Conservation (phyloP, 164 flowering plant species). For the Cinnamomum chago region DNA sequence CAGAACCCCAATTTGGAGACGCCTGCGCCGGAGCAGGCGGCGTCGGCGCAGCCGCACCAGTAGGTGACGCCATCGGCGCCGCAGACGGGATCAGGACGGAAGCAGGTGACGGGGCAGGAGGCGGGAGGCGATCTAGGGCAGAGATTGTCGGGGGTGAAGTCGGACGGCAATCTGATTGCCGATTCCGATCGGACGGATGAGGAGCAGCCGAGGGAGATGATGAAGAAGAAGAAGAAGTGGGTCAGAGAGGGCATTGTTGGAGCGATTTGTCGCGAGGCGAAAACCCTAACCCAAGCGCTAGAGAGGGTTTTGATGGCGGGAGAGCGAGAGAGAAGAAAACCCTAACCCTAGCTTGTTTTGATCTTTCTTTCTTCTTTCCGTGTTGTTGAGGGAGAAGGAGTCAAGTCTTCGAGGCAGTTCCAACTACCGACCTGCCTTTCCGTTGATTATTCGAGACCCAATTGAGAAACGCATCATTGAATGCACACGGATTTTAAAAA, state of each 20-base stretch:
- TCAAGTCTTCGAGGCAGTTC: no score
- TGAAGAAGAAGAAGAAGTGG: not conserved
- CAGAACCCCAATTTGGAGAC: slow-evolving; percentile 60
- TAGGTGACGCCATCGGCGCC: slow-evolving; percentile 71
- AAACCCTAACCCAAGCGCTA: no score
- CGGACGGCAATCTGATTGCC: slow-evolving; percentile 18
- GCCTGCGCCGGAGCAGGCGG: slow-evolving; percentile 38
- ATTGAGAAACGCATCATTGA: no score
- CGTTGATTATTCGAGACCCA: no score
- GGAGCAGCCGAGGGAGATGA: not conserved
- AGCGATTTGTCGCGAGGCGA: not conserved
- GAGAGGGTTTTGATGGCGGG: no score
- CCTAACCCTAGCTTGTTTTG: no score
- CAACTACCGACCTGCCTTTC: no score
- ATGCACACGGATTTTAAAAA: no score
- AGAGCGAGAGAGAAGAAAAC: no score
- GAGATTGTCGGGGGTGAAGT: slow-evolving; percentile 1
- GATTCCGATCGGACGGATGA: slow-evolving; percentile 8
- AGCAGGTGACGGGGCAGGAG: slow-evolving; percentile 54
- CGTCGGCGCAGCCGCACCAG: slow-evolving; percentile 74
- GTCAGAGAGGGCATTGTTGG: not conserved
- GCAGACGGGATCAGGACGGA: slow-evolving; percentile 69
- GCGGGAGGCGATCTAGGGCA: slow-evolving; percentile 22
- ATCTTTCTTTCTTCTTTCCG: no score
- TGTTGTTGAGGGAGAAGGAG: no score